A percentile compares a stretch with the other conserved stretches of the same genome.
Conservation (phyloP, 371 early-diverging fungal species). For the Haplosporangium sp. region DNA sequence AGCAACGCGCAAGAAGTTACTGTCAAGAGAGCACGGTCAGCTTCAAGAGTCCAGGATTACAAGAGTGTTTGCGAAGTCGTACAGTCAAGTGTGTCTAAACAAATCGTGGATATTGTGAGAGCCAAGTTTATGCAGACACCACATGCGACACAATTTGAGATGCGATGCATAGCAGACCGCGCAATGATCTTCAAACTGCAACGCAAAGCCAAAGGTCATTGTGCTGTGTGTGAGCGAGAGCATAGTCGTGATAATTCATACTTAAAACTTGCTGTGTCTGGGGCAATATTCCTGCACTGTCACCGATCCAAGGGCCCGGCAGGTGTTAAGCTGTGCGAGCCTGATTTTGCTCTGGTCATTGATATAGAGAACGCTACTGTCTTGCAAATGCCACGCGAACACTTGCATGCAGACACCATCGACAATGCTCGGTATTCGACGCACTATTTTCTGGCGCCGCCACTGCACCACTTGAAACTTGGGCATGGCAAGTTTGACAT, state of each 20-base stretch:
- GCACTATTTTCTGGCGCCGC: slow-evolving; percentile 6
- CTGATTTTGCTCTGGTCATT: neutral
- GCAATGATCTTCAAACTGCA: slow-evolving; percentile 5
- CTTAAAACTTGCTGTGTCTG: neutral
- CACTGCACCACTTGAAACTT: neutral
- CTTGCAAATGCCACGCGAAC: neutral
- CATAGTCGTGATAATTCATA: slow-evolving; percentile 5
- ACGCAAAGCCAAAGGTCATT: neutral
- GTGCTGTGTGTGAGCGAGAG: slow-evolving; percentile 11
- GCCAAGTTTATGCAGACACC: neutral
- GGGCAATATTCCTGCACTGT: slow-evolving; percentile 6
- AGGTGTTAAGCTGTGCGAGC: neutral
- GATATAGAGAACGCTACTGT: neutral
- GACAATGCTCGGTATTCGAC: slow-evolving; percentile 10
- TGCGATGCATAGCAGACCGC: neutral
- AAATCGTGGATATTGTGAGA: too few species aligned
- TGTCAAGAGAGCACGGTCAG: too few species aligned
- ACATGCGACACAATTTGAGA: slow-evolving; percentile 8
- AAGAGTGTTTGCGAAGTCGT: too few species aligned
- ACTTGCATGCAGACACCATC: slow-evolving; percentile 9
- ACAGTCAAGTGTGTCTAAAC: too few species aligned
- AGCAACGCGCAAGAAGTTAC: too few species aligned
- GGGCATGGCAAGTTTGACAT: slow-evolving; percentile 11
- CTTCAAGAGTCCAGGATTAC: too few species aligned
- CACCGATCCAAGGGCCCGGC: neutral